Evolutionary conservation across 2,329 filamentous ascomycete species (phyloP).

Genomic region (Penicillium freii): DNA sequence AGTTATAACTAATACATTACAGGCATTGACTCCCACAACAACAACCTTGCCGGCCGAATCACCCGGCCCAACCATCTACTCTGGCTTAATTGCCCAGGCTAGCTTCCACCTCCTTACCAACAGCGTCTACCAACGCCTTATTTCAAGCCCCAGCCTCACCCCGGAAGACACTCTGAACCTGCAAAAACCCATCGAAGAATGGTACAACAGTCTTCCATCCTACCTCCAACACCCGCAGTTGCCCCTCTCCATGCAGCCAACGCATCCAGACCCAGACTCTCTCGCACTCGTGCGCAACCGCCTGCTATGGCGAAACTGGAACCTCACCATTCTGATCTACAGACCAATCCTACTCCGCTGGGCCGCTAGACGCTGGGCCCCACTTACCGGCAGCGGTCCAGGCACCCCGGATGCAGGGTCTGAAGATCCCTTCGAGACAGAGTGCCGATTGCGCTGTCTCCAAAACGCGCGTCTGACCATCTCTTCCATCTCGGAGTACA

Average conservation of each 20-base stretch:
- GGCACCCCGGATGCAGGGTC: constrained; percentile 25
- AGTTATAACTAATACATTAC: background rate
- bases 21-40: constrained; percentile 34
- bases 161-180: constrained; percentile 43
- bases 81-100: constrained; percentile 44
- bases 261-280: constrained; percentile 35
- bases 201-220: constrained; percentile 42
- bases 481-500: constrained; percentile 42
- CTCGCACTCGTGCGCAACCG: constrained; percentile 41
- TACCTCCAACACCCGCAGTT: constrained; percentile 39
- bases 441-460: constrained; percentile 42
- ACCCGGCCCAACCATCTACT: constrained; percentile 44
- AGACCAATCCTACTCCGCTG: constrained; percentile 45
- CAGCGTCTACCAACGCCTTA: constrained; percentile 45
- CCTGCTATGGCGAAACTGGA: constrained; percentile 46
- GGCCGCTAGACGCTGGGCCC: constrained; percentile 38
- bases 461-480: constrained; percentile 44
- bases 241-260: constrained; percentile 22
- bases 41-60: constrained; percentile 39
- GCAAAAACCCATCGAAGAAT: constrained; percentile 45
- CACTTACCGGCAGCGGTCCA: constrained; percentile 19
- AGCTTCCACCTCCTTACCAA: constrained; percentile 47
- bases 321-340: constrained; percentile 46
- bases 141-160: constrained; percentile 43
- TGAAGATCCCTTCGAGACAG: constrained; percentile 39